Evolutionary conservation across 1,284 basidiomycete genomes (phyloP).

Genomic region (Anthracocystis panici-leucophaei): DNA sequence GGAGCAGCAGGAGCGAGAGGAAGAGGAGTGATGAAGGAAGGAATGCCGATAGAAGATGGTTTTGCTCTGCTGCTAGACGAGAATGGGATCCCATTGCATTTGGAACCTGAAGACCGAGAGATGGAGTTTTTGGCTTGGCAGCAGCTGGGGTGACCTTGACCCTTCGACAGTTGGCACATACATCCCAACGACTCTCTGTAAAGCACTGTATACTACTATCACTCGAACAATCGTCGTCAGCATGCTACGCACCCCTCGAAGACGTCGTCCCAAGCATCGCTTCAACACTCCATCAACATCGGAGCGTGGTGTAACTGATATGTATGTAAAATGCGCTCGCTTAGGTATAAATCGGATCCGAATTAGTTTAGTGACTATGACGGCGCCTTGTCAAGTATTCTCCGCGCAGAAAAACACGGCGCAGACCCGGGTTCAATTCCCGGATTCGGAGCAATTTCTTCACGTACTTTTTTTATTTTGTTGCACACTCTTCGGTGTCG

Average conservation of each 20-base stretch:
- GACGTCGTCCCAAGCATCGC: too few species aligned
- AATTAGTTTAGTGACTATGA: conserved; percentile 64
- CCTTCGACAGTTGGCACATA: conserved; percentile 4
- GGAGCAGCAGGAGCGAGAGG: conserved; percentile 8
- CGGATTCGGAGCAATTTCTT: conserved; percentile 45
- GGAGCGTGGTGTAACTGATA: neutral
- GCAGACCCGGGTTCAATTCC: conserved; percentile 60
- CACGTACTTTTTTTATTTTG: conserved; percentile 11
- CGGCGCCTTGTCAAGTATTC: conserved; percentile 56
- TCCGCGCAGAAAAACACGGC: conserved; percentile 43
- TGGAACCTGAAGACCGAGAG: conserved; percentile 31
- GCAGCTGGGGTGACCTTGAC: conserved; percentile 8
- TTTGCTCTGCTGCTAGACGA: conserved; percentile 36
- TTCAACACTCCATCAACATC: too few species aligned
- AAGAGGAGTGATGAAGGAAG: neutral
- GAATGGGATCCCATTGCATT: conserved; percentile 34
- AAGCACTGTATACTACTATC: neutral
- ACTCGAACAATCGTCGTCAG: too few species aligned
- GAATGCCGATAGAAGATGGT: conserved; percentile 9
- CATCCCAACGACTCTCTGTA: neutral
- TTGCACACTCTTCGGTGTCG: too few species aligned
- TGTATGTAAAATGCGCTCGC: neutral
- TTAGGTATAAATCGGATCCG: conserved; percentile 22
- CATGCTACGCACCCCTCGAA: too few species aligned
- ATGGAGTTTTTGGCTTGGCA: conserved; percentile 39